Base-by-base conservation (phyloP, 441 rosid genomes). In the Capsella rubella region DNA sequence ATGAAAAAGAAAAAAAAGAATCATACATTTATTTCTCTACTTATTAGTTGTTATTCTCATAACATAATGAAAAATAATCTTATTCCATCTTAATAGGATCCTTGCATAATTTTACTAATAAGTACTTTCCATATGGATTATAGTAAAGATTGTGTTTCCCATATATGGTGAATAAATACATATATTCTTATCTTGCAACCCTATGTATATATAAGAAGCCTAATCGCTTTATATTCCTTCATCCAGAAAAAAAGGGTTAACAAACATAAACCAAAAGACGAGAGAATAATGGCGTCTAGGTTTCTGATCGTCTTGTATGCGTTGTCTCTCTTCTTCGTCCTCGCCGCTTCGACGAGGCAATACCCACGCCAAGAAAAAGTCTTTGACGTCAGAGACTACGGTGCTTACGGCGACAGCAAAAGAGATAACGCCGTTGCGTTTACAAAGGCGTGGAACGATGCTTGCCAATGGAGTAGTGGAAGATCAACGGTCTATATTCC, bases 371-470 rank as follows among this genome's bases (percentile, higher is more conserved):
- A 13, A 18, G 7, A 2, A 27, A 71, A 65, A 15, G 8, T 65
- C 4, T 77, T 77, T 27, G 73, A 77, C 58, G 77, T 77, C 53
- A 71, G 77, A 77, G 45, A 59, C 56, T 77, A 66, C 59, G 73
- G 80, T 51, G 80, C 80, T 66, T 56, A 28, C 3, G 73, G 58
- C 28, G 77, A 72, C 45, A 62, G 73, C 14, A 39, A 8, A 45
- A 34, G 12, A 5, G 64, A 77, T 3, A 66, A 77, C 64, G 45
- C 39, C 0, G 2, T 42, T 7, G 73, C 86, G 14, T 83, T 90
- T 64, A 27, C 80, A 21, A 25, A 43, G 28, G 85, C 90, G 39
- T 90, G 93, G 93, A 54, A 39, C 0, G 82, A 80, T 1, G 92
- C 91, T 32, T 90, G 93, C 68, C 47, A 54, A 13, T 67, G 73